Percentiles rank a stretch among this genome's conserved stretches.
These are phyloP conservation scores for Raddia guianensis DNA, from an alignment of 176 grass and related monocot genomes.

Conservation along the genomic window DNA sequence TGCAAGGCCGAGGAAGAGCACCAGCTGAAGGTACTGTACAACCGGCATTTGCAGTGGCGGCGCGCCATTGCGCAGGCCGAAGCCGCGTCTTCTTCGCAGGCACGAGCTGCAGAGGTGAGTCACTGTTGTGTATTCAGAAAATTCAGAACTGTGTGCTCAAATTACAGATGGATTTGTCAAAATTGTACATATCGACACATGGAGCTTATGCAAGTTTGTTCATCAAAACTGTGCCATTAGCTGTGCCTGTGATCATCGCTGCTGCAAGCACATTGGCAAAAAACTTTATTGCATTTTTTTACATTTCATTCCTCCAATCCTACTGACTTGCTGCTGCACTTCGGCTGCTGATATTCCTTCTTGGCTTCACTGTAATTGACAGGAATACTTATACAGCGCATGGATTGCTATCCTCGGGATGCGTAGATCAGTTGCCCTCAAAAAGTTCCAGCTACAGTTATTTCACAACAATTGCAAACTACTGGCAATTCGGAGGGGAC, in stretches of 20 bases:
- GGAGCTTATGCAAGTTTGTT: too few species aligned
- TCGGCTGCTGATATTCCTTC: background rate
- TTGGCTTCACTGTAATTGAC: background rate
- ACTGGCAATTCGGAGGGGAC: slow-evolving; percentile 48
- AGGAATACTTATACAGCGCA: slow-evolving; percentile 60
- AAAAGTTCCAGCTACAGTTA: slow-evolving; percentile 58
- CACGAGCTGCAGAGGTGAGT: slow-evolving; percentile 50
- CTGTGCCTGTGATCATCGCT: too few species aligned
- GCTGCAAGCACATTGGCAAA: too few species aligned
- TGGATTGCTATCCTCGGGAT: slow-evolving; percentile 54
- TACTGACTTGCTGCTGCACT: too few species aligned
- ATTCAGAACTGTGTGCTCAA: background rate
- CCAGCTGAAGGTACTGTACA: slow-evolving; percentile 52
- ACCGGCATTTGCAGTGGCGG: slow-evolving; percentile 59
- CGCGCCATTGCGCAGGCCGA: slow-evolving; percentile 41
- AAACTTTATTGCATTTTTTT: too few species aligned
- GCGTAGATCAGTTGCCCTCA: slow-evolving; percentile 49
- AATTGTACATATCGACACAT: background rate
- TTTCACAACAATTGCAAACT: slow-evolving; percentile 47
- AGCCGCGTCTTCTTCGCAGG: slow-evolving; percentile 37
- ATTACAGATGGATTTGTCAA: background rate
- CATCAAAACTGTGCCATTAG: too few species aligned
- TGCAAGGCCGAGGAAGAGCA: slow-evolving; percentile 62
- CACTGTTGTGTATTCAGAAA: too few species aligned
- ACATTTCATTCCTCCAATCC: too few species aligned